Base-by-base conservation (phyloP, 768 basidiomycete species). In the Gelatoporia subvermispora region DNA sequence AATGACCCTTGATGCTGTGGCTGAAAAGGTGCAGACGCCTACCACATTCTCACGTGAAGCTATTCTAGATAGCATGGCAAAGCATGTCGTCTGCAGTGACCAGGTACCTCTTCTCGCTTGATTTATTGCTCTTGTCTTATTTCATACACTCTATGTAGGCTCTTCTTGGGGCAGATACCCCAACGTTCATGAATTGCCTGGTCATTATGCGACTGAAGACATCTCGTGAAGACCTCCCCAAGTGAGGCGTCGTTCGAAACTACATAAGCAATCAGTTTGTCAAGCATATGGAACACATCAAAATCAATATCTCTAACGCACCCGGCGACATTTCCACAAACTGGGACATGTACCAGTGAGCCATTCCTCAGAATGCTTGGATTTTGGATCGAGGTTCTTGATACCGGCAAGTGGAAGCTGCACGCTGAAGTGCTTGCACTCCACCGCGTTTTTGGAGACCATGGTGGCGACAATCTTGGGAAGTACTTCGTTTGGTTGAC, bases 401-500 rank as follows among this genome's bases (percentile, higher is more conserved):
- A 54, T 8, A n/a, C n/a, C n/a, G n/a, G 17, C 3, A 43, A 20
- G 2, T 69, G 68, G 66, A 50, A n/a, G 5, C 31, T 68, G 1
- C 13, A 48, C 8, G 22, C 43, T 0, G 55, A 57, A 17, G 63
- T 67, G 0, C 35, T 66, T 9, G 63, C 55, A 2, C 60, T 67
- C 35, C 41, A 50, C 15, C 34, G n/a, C 1, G 46, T 68, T 0
- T 51, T 22, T 4, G 60, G 67, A 0, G 48, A 31, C 1, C 66
- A 70, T 38, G 45, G 20, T 38, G 62, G 28, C 13, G 28, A 31
- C 28, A 31, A 31, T 13, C 28, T 31, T 31, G 28, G 28, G 28
- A 31, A 31, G 0, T 66, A 65, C 35, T 58, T 67, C 31, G n/a
- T 64, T 1, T 48, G 52, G 1, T 34, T 67, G 4, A 55, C 52